Percentiles rank a stretch among this genome's conserved stretches.
Conservation (phyloP, 805 yeast species). For the Myxozyma lipomycoides region DNA sequence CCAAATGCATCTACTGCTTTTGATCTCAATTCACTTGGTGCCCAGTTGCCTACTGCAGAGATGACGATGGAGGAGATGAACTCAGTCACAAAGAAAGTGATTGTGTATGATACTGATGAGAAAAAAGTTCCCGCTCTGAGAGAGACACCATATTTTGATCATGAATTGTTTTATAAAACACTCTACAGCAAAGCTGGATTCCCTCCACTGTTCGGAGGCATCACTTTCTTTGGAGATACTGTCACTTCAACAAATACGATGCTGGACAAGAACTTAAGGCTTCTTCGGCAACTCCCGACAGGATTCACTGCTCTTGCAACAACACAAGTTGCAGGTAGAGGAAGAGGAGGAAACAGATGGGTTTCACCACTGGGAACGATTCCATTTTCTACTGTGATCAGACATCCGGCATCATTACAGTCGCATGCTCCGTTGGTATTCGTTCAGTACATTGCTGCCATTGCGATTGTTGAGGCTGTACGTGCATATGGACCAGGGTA, state of each 20-base stretch:
- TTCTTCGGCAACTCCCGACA: conserved; percentile 59
- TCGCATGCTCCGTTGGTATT: conserved; percentile 61
- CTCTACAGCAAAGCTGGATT: conserved; percentile 9
- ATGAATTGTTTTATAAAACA: conserved; percentile 49
- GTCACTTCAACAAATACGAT: conserved; percentile 81
- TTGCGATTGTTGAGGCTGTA: conserved; percentile 80
- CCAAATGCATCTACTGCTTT: conserved; percentile 20
- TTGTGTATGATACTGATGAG: conserved; percentile 51
- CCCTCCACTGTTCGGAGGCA: conserved; percentile 46
- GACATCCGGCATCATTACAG: conserved; percentile 46
- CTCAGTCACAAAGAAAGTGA: conserved; percentile 53
- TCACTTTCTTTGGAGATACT: conserved; percentile 76
- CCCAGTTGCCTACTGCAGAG: conserved; percentile 15
- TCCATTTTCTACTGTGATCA: conserved; percentile 70
- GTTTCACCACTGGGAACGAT: conserved; percentile 89
- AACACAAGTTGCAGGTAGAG: conserved; percentile 84
- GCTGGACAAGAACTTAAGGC: conserved; percentile 64
- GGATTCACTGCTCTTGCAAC: conserved; percentile 70
- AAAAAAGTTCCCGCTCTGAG: conserved; percentile 4
- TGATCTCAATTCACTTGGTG: conserved; percentile 5
- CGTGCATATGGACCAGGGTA: conserved; percentile 60
- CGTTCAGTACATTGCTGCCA: conserved; percentile 75
- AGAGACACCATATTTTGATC: conserved; percentile 70
- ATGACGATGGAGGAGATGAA: conserved; percentile 48
- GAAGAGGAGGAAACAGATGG: conserved; percentile 95